A percentile compares a stretch with the other conserved stretches of the same genome.
Conservation (phyloP, 371 early-diverging fungal species). For the Dinochytrium kinnereticum region DNA sequence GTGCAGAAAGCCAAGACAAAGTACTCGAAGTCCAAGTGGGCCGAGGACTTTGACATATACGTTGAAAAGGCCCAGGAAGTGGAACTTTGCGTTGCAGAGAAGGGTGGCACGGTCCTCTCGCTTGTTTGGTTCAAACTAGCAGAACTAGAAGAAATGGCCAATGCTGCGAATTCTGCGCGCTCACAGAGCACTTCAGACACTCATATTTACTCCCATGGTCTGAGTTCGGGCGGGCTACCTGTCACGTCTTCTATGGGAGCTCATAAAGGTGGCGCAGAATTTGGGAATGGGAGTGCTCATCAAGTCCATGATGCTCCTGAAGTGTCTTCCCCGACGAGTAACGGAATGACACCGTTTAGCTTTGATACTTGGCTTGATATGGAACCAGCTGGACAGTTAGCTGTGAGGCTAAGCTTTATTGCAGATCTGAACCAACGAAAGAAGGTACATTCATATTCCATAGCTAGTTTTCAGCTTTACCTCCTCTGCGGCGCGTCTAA, state of each 20-base stretch:
- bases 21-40: conserved; percentile 74
- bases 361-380: conserved; percentile 77
- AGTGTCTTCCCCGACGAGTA: neutral
- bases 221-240: too few relatives aligned
- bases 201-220: too few relatives aligned
- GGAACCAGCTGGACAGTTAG: conserved; percentile 88
- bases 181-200: too few relatives aligned
- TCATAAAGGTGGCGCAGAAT: conserved; percentile 1
- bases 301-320: neutral
- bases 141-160: conserved; percentile 46
- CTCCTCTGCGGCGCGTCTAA: neutral
- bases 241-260: neutral
- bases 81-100: conserved; percentile 82
- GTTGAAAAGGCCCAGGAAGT: conserved; percentile 91
- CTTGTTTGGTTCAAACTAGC: conserved; percentile 54
- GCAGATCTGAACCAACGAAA: conserved; percentile 16
- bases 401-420: conserved; percentile 76
- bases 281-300: neutral
- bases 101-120: conserved; percentile 45
- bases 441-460: conserved; percentile 5
- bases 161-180: conserved; percentile 10
- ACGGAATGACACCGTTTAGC: neutral
- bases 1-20: conserved; percentile 74
- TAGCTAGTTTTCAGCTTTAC: neutral
- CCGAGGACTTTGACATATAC: conserved; percentile 80